These are phyloP conservation scores for Triticum urartu DNA, from an alignment of 176 grass and related monocot genomes.

Conservation along the genomic window DNA sequence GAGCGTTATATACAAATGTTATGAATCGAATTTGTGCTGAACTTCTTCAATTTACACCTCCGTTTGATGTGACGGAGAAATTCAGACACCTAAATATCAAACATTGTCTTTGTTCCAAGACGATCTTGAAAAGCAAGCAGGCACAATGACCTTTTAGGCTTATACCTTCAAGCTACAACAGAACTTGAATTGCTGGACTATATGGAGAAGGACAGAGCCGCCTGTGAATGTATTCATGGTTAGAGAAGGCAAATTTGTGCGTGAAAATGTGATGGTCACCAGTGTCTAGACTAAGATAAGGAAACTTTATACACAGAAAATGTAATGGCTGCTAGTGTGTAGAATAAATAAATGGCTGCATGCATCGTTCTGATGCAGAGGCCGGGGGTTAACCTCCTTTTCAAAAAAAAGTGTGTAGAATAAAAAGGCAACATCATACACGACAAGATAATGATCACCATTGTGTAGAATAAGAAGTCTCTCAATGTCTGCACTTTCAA, in stretches of 20 bases:
- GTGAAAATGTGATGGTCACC: not conserved
- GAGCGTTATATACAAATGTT: slow-evolving; percentile 1
- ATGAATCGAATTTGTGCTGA: not conserved
- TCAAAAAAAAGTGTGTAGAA: not conserved
- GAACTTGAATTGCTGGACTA: slow-evolving; percentile 14
- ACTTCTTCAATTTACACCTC: not conserved
- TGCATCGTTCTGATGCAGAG: too few relatives aligned
- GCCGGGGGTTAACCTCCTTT: too few relatives aligned
- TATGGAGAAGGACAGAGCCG: slow-evolving; percentile 75
- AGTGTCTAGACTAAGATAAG: not conserved
- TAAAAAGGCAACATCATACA: not conserved
- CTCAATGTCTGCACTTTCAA: not conserved
- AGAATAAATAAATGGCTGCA: not conserved
- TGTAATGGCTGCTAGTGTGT: not conserved
- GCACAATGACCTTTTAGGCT: not conserved
- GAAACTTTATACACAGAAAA: not conserved
- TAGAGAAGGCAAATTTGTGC: slow-evolving; percentile 3
- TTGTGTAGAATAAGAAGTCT: not conserved
- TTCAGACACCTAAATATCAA: slow-evolving; percentile 2
- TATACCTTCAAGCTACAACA: not conserved
- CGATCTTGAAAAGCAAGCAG: not conserved
- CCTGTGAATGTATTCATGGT: slow-evolving; percentile 47
- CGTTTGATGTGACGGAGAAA: not conserved
- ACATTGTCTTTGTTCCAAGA: not conserved
- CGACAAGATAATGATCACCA: not conserved